A percentile compares a stretch with the other conserved stretches of the same genome.
phyloP scores from a whole-genome alignment of 2,329 filamentous ascomycete genomes.

The Ophiostoma tasmaniense region DNA sequence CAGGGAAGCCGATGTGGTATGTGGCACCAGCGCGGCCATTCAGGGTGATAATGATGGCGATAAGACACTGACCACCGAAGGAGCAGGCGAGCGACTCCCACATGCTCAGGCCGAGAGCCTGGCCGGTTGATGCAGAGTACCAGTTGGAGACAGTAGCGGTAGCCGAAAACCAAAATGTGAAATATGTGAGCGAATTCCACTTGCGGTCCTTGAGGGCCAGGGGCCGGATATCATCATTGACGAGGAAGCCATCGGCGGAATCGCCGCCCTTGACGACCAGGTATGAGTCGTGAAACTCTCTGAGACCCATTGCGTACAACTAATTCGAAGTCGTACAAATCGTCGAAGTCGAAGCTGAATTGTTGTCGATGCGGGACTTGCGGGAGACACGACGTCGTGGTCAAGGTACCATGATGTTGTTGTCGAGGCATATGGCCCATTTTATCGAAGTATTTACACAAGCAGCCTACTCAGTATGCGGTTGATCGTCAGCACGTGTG shows the following conservation, averaged over 20 bases:
- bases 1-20: constrained; percentile 37
- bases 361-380: background rate
- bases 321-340: background rate
- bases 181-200: constrained; percentile 34
- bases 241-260: background rate
- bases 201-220: constrained; percentile 28
- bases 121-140: constrained; percentile 30
- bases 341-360: background rate
- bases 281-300: background rate
- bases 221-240: constrained; percentile 7
- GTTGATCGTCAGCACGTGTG: background rate
- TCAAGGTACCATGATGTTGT: background rate
- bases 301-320: background rate
- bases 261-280: constrained; percentile 6
- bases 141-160: constrained; percentile 31
- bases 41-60: constrained; percentile 33
- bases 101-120: constrained; percentile 38
- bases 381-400: background rate
- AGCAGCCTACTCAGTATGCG: background rate
- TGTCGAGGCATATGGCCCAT: background rate
- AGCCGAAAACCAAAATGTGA: constrained; percentile 37
- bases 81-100: constrained; percentile 39
- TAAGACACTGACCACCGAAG: constrained; percentile 34
- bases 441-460: background rate
- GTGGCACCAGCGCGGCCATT: constrained; percentile 26